A percentile compares a stretch with the other conserved stretches of the same genome.
These are phyloP conservation scores for Trypanosoma melophagium DNA, from an alignment of 208 protist genomes.

Conservation along the genomic window DNA sequence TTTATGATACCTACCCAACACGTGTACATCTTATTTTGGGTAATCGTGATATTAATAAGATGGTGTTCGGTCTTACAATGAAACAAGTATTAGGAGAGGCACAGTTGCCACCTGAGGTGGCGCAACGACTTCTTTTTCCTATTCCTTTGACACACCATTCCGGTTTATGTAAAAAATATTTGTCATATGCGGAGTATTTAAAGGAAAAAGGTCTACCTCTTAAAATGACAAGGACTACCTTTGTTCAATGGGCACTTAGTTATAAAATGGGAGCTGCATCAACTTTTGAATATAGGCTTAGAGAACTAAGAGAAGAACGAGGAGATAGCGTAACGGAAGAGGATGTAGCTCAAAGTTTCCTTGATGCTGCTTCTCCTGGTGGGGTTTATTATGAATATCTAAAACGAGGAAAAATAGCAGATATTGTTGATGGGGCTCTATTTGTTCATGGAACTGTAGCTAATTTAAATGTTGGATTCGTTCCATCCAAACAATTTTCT, in stretches of 20 bases:
- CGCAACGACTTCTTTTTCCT: slow-evolving; percentile 24
- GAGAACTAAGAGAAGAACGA: slow-evolving; percentile 48
- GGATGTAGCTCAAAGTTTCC: slow-evolving; percentile 71
- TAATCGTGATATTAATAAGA: slow-evolving; percentile 92
- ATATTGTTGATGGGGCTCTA: slow-evolving; percentile 61
- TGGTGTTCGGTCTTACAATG: slow-evolving; percentile 45
- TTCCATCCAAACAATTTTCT: slow-evolving; percentile 39
- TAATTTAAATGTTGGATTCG: slow-evolving; percentile 62
- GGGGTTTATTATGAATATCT: slow-evolving; percentile 83
- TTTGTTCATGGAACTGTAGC: slow-evolving; percentile 86
- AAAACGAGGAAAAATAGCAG: slow-evolving; percentile 43
- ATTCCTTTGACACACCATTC: slow-evolving; percentile 21
- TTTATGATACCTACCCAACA: slow-evolving; percentile 68
- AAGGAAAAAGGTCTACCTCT: slow-evolving; percentile 5
- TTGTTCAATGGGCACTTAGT: slow-evolving; percentile 67
- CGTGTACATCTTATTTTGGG: slow-evolving; percentile 88
- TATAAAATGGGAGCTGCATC: slow-evolving; percentile 63
- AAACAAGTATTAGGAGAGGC: slow-evolving; percentile 21
- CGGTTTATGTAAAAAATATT: slow-evolving; percentile 5
- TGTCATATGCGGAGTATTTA: slow-evolving; percentile 26
- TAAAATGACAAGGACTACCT: slow-evolving; percentile 13
- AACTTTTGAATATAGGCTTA: slow-evolving; percentile 65
- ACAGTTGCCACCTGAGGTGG: slow-evolving; percentile 28
- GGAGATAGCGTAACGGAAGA: slow-evolving; percentile 29
- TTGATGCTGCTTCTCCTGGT: slow-evolving; percentile 48